phyloP scores from a whole-genome alignment of 2,329 filamentous ascomycete species.

The Lecanosticta acicola region DNA sequence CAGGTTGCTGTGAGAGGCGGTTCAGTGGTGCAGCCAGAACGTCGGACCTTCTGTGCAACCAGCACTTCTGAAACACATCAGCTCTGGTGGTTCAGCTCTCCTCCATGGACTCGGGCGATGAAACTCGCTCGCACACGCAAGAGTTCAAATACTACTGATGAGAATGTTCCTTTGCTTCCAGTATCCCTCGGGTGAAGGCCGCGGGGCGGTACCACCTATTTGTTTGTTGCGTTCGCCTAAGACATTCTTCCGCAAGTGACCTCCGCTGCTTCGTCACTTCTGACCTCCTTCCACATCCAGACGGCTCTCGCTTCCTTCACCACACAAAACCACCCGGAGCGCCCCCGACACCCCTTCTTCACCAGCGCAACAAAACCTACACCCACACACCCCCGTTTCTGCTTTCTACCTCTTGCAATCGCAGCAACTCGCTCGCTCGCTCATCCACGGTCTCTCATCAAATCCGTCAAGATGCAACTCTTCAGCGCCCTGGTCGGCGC shows the following conservation, averaged over 20 bases:
- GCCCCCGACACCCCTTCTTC: background rate
- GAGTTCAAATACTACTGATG: too few relatives aligned
- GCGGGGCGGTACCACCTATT: too few relatives aligned
- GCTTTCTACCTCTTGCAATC: background rate
- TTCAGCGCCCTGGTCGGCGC: constrained; percentile 6
- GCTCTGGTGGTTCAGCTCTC: background rate
- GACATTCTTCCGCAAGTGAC: too few relatives aligned
- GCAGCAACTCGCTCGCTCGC: background rate
- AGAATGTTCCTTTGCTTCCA: too few relatives aligned
- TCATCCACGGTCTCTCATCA: background rate
- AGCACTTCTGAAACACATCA: background rate
- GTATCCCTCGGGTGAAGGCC: too few relatives aligned
- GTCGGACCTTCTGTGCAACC: background rate
- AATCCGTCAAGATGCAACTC: constrained; percentile 10
- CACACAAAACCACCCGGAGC: background rate
- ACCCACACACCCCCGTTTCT: background rate
- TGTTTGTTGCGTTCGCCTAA: too few relatives aligned
- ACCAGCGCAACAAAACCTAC: too few relatives aligned
- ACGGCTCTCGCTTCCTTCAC: background rate
- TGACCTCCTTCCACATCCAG: background rate
- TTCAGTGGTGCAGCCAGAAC: background rate
- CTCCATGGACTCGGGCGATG: constrained; percentile 2
- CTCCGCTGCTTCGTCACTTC: too few relatives aligned
- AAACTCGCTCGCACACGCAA: too few relatives aligned
- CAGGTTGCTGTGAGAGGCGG: too few relatives aligned